Conservation (phyloP, 2,329 filamentous ascomycete species). For the Daldinia eschscholtzii region DNA sequence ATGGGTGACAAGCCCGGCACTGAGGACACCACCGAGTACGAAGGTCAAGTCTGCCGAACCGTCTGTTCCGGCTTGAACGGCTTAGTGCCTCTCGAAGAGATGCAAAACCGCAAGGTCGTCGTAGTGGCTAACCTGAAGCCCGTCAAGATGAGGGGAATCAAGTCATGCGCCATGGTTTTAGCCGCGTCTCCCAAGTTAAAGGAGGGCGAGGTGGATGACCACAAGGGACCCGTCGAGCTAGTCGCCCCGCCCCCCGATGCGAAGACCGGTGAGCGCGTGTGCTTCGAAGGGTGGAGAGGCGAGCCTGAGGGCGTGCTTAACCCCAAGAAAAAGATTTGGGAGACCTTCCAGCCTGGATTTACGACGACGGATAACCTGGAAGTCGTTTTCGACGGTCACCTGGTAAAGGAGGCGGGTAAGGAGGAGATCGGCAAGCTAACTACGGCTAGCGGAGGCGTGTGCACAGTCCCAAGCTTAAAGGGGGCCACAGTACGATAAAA, state of each 20-base stretch:
- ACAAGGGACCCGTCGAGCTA: slow-evolving; percentile 92
- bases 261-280: slow-evolving; percentile 87
- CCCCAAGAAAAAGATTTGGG: slow-evolving; percentile 99
- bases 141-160: slow-evolving; percentile 95
- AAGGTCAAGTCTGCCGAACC: slow-evolving; percentile 91
- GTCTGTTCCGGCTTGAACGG: slow-evolving; percentile 98
- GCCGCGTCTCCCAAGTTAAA: slow-evolving; percentile 88
- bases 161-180: slow-evolving; percentile 85
- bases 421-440: slow-evolving; percentile 76
- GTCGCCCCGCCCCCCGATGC: slow-evolving; percentile 84
- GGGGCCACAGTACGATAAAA: slow-evolving; percentile 83
- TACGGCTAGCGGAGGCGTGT: slow-evolving; percentile 81
- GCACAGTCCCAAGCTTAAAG: slow-evolving; percentile 84
- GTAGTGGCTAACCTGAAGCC: slow-evolving; percentile 98
- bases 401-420: slow-evolving; percentile 81
- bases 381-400: slow-evolving; percentile 86
- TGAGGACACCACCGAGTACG: slow-evolving; percentile 91
- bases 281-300: slow-evolving; percentile 94
- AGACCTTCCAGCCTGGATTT: slow-evolving; percentile 95
- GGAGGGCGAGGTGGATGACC: slow-evolving; percentile 86
- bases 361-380: slow-evolving; percentile 85
- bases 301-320: slow-evolving; percentile 94
- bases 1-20: slow-evolving; percentile 88
- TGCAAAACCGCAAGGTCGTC: slow-evolving; percentile 96
- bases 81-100: slow-evolving; percentile 90